Percentiles rank a stretch among this genome's conserved stretches.
Conservation (phyloP, 805 yeast species). For the Ogataea ramenticola region DNA sequence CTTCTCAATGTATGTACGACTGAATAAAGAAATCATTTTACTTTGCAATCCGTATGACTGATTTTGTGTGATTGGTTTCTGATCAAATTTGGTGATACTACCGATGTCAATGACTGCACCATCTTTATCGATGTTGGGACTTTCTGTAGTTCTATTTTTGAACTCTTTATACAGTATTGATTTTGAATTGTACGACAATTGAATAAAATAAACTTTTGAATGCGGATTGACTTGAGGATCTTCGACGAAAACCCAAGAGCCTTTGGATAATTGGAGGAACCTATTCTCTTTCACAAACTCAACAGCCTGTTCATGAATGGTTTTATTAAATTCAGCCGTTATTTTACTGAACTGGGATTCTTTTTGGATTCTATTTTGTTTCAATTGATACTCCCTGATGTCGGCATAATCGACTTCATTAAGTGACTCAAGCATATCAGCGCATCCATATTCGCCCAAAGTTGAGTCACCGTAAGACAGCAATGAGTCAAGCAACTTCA, state of each 20-base stretch:
- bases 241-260: conserved; percentile 74
- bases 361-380: conserved; percentile 30
- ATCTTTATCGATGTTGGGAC: conserved; percentile 57
- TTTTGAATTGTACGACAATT: conserved; percentile 61
- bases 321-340: conserved; percentile 40
- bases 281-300: conserved; percentile 74
- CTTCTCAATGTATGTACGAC: conserved; percentile 41
- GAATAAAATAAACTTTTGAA: conserved; percentile 43
- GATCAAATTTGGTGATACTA: conserved; percentile 43
- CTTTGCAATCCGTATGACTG: no score
- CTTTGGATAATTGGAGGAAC: conserved; percentile 61
- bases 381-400: conserved; percentile 49
- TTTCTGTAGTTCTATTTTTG: conserved; percentile 33
- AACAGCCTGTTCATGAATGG: conserved; percentile 48
- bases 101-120: conserved; percentile 43
- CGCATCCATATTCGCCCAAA: conserved; percentile 22
- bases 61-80: conserved; percentile 36
- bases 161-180: conserved; percentile 56
- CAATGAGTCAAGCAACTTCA: conserved; percentile 35
- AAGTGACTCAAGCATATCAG: conserved; percentile 38
- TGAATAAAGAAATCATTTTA: neutral
- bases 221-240: conserved; percentile 30
- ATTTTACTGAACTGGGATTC: conserved; percentile 36
- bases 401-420: conserved; percentile 36
- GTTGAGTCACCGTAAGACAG: conserved; percentile 19